A percentile compares a stretch with the other conserved stretches of the same genome.
Conservation (phyloP, 768 basidiomycete species). For the Phanerodontia chrysosporium region DNA sequence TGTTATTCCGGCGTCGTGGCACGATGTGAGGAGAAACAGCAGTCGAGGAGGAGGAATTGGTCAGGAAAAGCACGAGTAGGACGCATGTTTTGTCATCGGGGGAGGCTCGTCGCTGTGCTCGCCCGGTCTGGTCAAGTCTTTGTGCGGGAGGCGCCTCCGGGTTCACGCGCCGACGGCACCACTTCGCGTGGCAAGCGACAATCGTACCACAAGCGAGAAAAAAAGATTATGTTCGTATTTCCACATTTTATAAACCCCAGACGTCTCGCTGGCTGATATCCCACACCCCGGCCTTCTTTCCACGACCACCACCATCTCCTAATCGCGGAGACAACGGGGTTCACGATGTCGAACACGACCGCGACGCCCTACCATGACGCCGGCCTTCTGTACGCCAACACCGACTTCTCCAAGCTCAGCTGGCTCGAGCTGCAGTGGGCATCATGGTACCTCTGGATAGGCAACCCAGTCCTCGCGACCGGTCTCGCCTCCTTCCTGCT, state of each 20-base stretch:
- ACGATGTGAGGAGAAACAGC: background rate
- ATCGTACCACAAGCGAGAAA: background rate
- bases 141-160: background rate
- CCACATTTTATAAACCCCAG: background rate
- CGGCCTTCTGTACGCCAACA: constrained; percentile 48
- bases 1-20: background rate
- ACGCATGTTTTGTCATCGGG: background rate
- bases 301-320: background rate
- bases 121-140: background rate
- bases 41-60: background rate
- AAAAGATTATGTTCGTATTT: background rate
- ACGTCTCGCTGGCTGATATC: background rate
- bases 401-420: constrained; percentile 56
- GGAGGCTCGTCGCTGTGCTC: background rate
- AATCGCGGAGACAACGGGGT: no score
- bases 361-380: constrained; percentile 24
- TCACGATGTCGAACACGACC: constrained; percentile 22
- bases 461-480: constrained; percentile 88
- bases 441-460: constrained; percentile 81
- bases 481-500: constrained; percentile 89
- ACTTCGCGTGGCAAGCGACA: background rate
- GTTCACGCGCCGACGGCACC: background rate
- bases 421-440: constrained; percentile 82
- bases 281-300: background rate
- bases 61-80: background rate